Percentiles rank a stretch among this genome's conserved stretches.
These are phyloP conservation scores for Trichoderma pleuroti DNA, from an alignment of 2,329 filamentous ascomycete genomes.

Conservation along the genomic window DNA sequence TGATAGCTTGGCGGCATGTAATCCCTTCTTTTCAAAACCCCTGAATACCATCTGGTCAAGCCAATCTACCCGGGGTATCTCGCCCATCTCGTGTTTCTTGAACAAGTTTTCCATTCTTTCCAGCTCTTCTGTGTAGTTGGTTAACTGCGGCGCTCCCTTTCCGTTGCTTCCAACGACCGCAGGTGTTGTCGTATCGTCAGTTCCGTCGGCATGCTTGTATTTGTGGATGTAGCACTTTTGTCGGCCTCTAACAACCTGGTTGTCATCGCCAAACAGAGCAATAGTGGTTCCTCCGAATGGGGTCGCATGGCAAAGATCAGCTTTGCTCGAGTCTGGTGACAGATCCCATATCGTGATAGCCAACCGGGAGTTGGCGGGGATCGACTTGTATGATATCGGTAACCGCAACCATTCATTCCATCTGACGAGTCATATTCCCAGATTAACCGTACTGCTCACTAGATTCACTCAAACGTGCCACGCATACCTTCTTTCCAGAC, in stretches of 20 bases:
- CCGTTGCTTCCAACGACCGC: slow-evolving; percentile 56
- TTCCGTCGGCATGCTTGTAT: slow-evolving; percentile 78
- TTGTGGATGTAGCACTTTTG: slow-evolving; percentile 88
- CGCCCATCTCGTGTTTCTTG: slow-evolving; percentile 98
- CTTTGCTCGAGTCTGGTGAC: slow-evolving; percentile 70
- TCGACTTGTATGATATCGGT: slow-evolving; percentile 77
- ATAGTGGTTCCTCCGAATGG: slow-evolving; percentile 95
- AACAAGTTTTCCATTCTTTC: slow-evolving; percentile 85
- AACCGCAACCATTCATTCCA: slow-evolving; percentile 98
- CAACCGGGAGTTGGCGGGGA: slow-evolving; percentile 77
- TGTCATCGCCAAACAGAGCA: slow-evolving; percentile 86
- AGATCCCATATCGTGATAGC: slow-evolving; percentile 96
- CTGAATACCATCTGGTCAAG: slow-evolving; percentile 92
- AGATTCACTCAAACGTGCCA: background rate
- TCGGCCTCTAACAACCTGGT: slow-evolving; percentile 83
- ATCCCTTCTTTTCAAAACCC: slow-evolving; percentile 73
- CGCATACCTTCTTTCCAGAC: slow-evolving; percentile 60
- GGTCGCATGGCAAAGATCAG: slow-evolving; percentile 70
- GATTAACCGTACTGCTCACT: background rate
- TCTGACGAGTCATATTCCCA: slow-evolving; percentile 35
- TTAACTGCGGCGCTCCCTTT: slow-evolving; percentile 49
- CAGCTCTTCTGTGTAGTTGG: slow-evolving; percentile 76
- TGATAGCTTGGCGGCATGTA: slow-evolving; percentile 61
- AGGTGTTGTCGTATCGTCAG: slow-evolving; percentile 75
- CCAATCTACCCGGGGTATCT: slow-evolving; percentile 91